These are phyloP conservation scores for Helotiales sp. DNA, from an alignment of 2,329 filamentous ascomycete species.

Conservation along the genomic window DNA sequence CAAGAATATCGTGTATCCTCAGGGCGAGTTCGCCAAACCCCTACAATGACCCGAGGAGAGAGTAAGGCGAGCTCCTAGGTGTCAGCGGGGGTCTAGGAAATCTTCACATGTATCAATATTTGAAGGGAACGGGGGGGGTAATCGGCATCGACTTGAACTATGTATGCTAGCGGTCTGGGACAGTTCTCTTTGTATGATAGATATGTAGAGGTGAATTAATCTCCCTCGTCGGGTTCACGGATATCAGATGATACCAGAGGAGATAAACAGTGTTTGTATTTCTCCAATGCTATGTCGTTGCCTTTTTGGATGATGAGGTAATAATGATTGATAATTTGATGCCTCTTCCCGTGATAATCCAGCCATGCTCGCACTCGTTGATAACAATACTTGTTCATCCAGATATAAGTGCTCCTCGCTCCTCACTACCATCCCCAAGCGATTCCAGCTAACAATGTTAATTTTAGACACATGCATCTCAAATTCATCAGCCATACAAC, in stretches of 20 bases:
- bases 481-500: constrained; percentile 3
- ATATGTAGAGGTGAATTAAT: not conserved
- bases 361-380: not conserved
- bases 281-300: not conserved
- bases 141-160: not conserved
- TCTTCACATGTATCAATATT: not conserved
- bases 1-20: not conserved
- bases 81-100: not conserved
- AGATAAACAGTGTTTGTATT: not conserved
- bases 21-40: not conserved
- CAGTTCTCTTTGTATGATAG: not conserved
- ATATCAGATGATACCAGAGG: no score
- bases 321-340: not conserved
- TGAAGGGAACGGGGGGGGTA: not conserved
- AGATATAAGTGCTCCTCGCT: not conserved
- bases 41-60: not conserved
- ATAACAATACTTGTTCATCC: not conserved
- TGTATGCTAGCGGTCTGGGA: not conserved
- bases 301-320: not conserved
- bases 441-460: not conserved
- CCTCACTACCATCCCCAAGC: not conserved
- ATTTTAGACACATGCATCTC: not conserved
- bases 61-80: not conserved
- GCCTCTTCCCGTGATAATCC: not conserved
- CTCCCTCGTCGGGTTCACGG: not conserved